A percentile compares a stretch with the other conserved stretches of the same genome.
phyloP scores from a whole-genome alignment of 495 filamentous ascomycete genomes.

The Aspergillus campestris region DNA sequence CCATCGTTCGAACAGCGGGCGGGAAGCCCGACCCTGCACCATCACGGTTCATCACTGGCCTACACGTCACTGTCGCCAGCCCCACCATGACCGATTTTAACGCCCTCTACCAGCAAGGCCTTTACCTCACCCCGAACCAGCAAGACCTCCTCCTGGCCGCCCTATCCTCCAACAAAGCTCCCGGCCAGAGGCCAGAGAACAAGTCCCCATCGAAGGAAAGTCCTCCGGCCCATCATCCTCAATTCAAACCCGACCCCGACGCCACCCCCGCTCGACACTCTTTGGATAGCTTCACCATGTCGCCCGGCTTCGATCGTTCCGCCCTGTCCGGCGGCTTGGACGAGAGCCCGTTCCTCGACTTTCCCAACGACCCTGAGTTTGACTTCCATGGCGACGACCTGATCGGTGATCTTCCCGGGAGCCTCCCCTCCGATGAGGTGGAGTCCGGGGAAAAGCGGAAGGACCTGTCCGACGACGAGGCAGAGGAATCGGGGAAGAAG shows the following conservation, averaged over 20 bases:
- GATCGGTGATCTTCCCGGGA: constrained; percentile 68
- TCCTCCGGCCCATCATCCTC: constrained; percentile 14
- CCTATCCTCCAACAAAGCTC: constrained; percentile 65
- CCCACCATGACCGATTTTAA: constrained; percentile 31
- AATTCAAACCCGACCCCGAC: constrained; percentile 15
- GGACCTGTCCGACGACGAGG: constrained; percentile 65
- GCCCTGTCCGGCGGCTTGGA: constrained; percentile 39
- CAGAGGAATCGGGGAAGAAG: constrained; percentile 64
- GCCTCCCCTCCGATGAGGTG: constrained; percentile 43
- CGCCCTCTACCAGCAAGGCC: constrained; percentile 32
- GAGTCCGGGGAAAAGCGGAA: constrained; percentile 61
- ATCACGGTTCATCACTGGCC: not conserved
- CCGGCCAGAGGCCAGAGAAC: constrained; percentile 18
- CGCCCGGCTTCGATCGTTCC: constrained; percentile 50
- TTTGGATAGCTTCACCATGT: constrained; percentile 31
- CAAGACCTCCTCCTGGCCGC: constrained; percentile 84
- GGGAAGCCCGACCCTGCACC: constrained; percentile 22
- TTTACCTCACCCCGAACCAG: constrained; percentile 74
- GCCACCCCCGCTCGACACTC: constrained; percentile 28
- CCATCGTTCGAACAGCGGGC: constrained; percentile 17
- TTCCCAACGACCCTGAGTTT: constrained; percentile 64
- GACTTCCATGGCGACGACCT: constrained; percentile 57
- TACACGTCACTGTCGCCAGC: not conserved
- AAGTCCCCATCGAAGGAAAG: not conserved
- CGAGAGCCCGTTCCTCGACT: constrained; percentile 78